These are phyloP conservation scores for Hansenula sp. DNA, from an alignment of 1,139 yeast species.

Conservation along the genomic window DNA sequence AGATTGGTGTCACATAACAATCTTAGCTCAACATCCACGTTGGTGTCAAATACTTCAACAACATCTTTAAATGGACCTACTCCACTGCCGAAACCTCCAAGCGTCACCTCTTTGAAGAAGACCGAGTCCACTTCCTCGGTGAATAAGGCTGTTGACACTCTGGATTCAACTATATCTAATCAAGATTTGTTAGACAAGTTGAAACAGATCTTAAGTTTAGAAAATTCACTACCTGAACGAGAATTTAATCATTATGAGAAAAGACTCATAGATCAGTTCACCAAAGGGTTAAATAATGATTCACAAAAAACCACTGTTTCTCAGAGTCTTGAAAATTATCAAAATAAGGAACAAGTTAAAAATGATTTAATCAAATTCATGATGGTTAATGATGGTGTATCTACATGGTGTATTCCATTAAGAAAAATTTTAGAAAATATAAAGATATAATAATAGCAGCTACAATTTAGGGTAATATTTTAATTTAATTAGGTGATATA, in stretches of 20 bases:
- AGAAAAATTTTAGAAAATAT: constrained; percentile 41
- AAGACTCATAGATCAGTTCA: not conserved
- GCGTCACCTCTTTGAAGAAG: not conserved
- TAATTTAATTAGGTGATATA: not conserved
- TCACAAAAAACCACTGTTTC: not conserved
- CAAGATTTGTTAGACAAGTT: constrained; percentile 4
- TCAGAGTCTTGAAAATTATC: constrained; percentile 3
- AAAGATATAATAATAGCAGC: not conserved
- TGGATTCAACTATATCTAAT: not conserved
- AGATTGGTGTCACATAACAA: constrained; percentile 2
- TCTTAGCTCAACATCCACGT: too few species aligned
- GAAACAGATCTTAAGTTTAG: constrained; percentile 12
- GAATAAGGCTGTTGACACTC: not conserved
- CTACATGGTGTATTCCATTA: constrained; percentile 54
- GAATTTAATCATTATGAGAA: constrained; percentile 33
- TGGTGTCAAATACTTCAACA: not conserved
- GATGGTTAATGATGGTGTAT: constrained; percentile 47
- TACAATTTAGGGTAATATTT: not conserved
- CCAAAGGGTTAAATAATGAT: not conserved
- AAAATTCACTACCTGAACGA: constrained; percentile 27
- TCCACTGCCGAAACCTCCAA: not conserved
- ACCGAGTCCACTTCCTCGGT: not conserved
- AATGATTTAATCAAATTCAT: constrained; percentile 38
- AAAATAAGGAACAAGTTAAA: constrained; percentile 20
- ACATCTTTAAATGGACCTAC: not conserved